These are phyloP conservation scores for Fusarium citri DNA, from an alignment of 2,329 filamentous ascomycete species.

Conservation along the genomic window DNA sequence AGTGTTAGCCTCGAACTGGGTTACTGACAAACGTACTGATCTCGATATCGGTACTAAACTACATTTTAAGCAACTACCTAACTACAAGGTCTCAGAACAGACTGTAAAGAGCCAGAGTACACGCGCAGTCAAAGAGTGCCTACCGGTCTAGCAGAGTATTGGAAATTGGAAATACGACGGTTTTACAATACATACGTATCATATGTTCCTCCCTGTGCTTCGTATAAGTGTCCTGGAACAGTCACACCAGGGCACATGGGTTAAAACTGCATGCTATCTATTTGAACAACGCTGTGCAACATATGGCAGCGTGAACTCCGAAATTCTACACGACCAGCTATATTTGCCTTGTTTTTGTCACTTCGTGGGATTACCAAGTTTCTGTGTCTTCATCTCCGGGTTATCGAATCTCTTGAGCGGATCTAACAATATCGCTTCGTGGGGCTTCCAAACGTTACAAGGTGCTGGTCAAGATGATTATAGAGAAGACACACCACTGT, in stretches of 20 bases:
- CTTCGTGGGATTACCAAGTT: conserved; percentile 1
- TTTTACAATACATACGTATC: neutral
- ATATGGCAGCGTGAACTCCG: conserved; percentile 4
- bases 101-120: neutral
- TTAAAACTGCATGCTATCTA: conserved; percentile 17
- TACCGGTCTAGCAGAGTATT: neutral
- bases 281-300: conserved; percentile 13
- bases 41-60: neutral
- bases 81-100: neutral
- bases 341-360: neutral
- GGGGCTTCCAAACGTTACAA: conserved; percentile 14
- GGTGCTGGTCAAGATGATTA: neutral
- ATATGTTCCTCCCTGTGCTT: conserved; percentile 12
- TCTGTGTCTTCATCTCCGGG: conserved; percentile 1
- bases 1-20: neutral
- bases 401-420: conserved; percentile 3
- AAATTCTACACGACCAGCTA: neutral
- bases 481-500: neutral
- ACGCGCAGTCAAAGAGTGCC: neutral
- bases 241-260: conserved; percentile 15
- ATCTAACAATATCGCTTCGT: conserved; percentile 9
- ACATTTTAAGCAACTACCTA: neutral
- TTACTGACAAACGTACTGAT: too few relatives aligned
- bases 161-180: neutral
- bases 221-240: conserved; percentile 11